Evolutionary conservation across 768 basidiomycete species (phyloP).

Genomic region (Suillus cothurnatus): DNA sequence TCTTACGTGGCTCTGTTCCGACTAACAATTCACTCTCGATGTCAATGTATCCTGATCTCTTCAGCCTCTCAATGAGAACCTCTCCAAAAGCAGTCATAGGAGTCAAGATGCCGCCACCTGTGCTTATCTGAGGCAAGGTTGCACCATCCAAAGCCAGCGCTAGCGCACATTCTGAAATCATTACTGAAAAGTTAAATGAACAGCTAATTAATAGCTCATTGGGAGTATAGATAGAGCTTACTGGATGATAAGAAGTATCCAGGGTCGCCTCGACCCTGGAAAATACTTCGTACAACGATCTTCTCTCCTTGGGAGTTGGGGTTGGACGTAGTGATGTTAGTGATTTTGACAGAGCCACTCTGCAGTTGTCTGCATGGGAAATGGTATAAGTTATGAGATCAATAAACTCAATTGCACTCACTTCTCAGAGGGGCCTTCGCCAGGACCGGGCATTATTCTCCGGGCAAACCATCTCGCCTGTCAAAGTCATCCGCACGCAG

Average conservation of each 20-base stretch:
- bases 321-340: conserved; percentile 70
- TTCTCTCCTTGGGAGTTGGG: conserved; percentile 41
- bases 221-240: conserved; percentile 32
- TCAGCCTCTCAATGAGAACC: conserved; percentile 67
- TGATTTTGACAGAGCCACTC: conserved; percentile 60
- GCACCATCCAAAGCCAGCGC: conserved; percentile 59
- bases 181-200: conserved; percentile 43
- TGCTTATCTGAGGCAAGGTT: conserved; percentile 57
- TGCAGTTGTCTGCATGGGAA: conserved; percentile 48
- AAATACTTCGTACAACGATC: conserved; percentile 55
- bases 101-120: conserved; percentile 79
- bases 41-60: conserved; percentile 54
- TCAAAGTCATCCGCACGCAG: not conserved
- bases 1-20: conserved; percentile 14
- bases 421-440: conserved; percentile 67
- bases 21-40: conserved; percentile 53
- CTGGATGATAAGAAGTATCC: conserved; percentile 65
- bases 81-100: conserved; percentile 84
- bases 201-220: conserved; percentile 2
- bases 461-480: conserved; percentile 63
- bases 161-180: conserved; percentile 82
- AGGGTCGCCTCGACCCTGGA: conserved; percentile 75
- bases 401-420: conserved; percentile 36
- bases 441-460: conserved; percentile 51
- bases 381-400: not conserved